A percentile compares a stretch with the other conserved stretches of the same genome.
These are phyloP conservation scores for Debaryomycetaceae sp. DNA, from an alignment of 1,139 yeast genomes.

Conservation along the genomic window DNA sequence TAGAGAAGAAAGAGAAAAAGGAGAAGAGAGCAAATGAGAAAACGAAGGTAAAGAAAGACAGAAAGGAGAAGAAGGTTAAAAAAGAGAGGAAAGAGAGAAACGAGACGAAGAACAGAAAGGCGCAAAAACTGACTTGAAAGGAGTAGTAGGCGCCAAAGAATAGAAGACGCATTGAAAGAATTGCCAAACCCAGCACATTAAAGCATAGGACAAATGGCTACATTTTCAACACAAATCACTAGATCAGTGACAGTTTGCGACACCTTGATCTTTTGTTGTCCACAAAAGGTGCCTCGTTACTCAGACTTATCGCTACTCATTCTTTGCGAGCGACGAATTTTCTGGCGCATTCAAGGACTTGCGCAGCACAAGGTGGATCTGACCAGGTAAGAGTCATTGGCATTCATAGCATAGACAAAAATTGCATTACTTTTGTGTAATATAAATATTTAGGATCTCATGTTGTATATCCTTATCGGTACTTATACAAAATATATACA, in stretches of 20 bases:
- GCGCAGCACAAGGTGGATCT: too few species aligned
- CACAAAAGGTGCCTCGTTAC: too few species aligned
- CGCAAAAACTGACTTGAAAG: background rate
- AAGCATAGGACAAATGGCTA: too few species aligned
- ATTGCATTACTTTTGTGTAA: background rate
- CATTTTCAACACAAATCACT: too few species aligned
- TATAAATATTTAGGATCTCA: background rate
- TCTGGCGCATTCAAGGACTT: too few species aligned
- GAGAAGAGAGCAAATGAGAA: constrained; percentile 11
- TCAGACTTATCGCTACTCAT: too few species aligned
- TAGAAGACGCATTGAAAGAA: too few species aligned
- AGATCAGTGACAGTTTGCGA: too few species aligned
- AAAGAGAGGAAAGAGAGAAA: constrained; percentile 9
- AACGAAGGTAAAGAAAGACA: constrained; percentile 10
- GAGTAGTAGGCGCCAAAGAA: too few species aligned
- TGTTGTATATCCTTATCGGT: background rate
- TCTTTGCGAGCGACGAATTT: too few species aligned
- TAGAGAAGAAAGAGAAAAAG: constrained; percentile 16
- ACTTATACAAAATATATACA: too few species aligned
- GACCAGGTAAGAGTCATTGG: background rate
- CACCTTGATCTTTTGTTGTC: too few species aligned
- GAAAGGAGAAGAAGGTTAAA: constrained; percentile 11
- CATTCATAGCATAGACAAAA: background rate
- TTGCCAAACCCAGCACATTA: background rate
- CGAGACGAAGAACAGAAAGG: constrained; percentile 7